Conservation (phyloP, 106 monocot genomes). For the Platanthera guangdongensis region DNA sequence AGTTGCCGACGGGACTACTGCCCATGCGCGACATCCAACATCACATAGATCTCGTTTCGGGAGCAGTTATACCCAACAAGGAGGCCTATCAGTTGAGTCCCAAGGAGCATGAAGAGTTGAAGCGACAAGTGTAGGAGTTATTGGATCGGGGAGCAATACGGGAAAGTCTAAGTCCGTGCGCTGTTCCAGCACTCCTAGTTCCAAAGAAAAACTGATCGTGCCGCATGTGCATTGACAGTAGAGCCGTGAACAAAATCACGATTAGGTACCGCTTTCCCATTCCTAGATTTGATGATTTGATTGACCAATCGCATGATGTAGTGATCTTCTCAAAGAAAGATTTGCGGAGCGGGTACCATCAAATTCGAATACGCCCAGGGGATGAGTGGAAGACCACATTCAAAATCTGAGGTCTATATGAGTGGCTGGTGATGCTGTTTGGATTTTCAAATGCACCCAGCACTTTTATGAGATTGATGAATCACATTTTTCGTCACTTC, state of each 20-base stretch:
- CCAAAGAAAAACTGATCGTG: slow-evolving; percentile 12
- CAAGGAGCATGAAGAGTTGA: too few relatives aligned
- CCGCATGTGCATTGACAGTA: slow-evolving; percentile 11
- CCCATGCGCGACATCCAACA: too few relatives aligned
- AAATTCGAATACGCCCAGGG: background rate
- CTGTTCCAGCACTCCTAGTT: slow-evolving; percentile 5
- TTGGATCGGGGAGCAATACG: background rate
- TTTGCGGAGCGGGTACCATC: background rate
- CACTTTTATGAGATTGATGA: slow-evolving; percentile 18
- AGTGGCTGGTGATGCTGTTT: slow-evolving; percentile 22
- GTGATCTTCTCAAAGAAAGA: slow-evolving; percentile 13
- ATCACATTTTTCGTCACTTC: too few relatives aligned
- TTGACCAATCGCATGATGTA: background rate
- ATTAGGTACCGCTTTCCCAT: slow-evolving; percentile 11
- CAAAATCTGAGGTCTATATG: slow-evolving; percentile 12
- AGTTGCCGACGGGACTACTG: too few relatives aligned
- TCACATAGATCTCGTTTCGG: too few relatives aligned
- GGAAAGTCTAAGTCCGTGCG: background rate
- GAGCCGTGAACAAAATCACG: slow-evolving; percentile 11
- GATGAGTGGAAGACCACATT: slow-evolving; percentile 22
- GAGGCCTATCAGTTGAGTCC: too few relatives aligned
- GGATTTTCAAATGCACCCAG: slow-evolving; percentile 10
- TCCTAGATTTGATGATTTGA: background rate
- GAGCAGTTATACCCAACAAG: too few relatives aligned
- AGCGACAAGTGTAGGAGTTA: too few relatives aligned